Conservation (phyloP, 345 rosid genomes). For the Ailanthus altissimus region DNA sequence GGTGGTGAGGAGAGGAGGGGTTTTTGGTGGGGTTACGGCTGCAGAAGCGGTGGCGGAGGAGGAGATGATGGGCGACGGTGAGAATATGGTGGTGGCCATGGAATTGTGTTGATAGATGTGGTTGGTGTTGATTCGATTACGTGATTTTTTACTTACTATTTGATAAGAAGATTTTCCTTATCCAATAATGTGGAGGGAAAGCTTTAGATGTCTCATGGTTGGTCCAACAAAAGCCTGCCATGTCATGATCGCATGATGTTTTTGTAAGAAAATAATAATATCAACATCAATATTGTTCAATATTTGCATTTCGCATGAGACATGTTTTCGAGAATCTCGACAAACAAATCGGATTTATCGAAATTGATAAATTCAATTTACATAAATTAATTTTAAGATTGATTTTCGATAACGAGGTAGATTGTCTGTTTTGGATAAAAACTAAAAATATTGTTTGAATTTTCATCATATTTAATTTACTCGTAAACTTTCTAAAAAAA, state of each 20-base stretch:
- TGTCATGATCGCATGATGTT: neutral
- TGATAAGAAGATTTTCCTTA: conserved; percentile 6
- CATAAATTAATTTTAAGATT: no score
- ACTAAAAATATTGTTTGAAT: no score
- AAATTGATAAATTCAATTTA: no score
- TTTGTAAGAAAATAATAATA: no score
- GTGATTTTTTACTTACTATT: neutral
- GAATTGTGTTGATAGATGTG: conserved; percentile 19
- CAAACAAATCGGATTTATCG: no score
- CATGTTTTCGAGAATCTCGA: no score
- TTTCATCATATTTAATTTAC: no score
- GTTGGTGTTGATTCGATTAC: neutral
- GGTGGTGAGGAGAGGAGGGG: conserved; percentile 24
- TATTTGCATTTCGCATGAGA: no score
- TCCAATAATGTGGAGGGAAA: neutral
- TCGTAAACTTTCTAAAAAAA: no score
- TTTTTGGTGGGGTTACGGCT: conserved; percentile 25
- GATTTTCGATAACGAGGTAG: no score
- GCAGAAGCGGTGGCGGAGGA: conserved; percentile 12
- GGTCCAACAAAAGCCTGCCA: neutral
- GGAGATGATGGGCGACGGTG: conserved; percentile 47
- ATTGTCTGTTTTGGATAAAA: no score
- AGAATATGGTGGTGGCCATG: conserved; percentile 64
- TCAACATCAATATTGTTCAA: no score
- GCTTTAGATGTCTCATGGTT: neutral